phyloP scores from a whole-genome alignment of 2,329 filamentous ascomycete species.

The Ascochyta koolunga region DNA sequence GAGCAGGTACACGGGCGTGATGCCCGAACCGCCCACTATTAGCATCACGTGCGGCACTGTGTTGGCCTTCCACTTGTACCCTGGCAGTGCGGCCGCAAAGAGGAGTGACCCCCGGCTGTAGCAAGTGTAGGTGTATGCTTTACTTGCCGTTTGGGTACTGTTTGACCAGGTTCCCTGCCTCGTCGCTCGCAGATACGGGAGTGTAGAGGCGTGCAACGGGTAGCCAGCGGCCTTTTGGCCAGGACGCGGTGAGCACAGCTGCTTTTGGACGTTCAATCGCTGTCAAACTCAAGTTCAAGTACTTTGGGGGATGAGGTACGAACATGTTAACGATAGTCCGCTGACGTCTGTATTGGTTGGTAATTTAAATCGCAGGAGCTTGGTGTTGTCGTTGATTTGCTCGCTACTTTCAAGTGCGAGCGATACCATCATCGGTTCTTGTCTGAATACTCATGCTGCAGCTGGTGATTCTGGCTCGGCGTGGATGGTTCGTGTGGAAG shows the following conservation, averaged over 20 bases:
- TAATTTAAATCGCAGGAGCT: conserved; percentile 83
- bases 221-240: conserved; percentile 62
- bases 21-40: conserved; percentile 74
- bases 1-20: conserved; percentile 73
- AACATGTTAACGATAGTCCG: conserved; percentile 76
- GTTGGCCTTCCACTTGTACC: conserved; percentile 58
- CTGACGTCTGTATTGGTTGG: conserved; percentile 80
- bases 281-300: too few relatives aligned
- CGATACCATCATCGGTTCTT: conserved; percentile 74
- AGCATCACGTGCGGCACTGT: conserved; percentile 63
- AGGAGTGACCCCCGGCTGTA: conserved; percentile 66
- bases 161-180: conserved; percentile 68
- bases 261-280: conserved; percentile 48
- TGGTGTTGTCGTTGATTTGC: conserved; percentile 86
- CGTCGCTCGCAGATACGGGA: conserved; percentile 61
- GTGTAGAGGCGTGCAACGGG: conserved; percentile 72
- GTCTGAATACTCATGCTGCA: conserved; percentile 13
- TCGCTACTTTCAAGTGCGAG: conserved; percentile 78
- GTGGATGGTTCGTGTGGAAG: conserved; percentile 1
- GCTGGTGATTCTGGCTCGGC: conserved; percentile 13
- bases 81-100: conserved; percentile 62
- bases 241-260: conserved; percentile 66
- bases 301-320: conserved; percentile 26
- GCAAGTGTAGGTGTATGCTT: conserved; percentile 69
- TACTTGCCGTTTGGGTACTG: conserved; percentile 70